Evolutionary conservation across 495 filamentous ascomycete species (phyloP).

Genomic region (Clohesyomyces aquaticus): DNA sequence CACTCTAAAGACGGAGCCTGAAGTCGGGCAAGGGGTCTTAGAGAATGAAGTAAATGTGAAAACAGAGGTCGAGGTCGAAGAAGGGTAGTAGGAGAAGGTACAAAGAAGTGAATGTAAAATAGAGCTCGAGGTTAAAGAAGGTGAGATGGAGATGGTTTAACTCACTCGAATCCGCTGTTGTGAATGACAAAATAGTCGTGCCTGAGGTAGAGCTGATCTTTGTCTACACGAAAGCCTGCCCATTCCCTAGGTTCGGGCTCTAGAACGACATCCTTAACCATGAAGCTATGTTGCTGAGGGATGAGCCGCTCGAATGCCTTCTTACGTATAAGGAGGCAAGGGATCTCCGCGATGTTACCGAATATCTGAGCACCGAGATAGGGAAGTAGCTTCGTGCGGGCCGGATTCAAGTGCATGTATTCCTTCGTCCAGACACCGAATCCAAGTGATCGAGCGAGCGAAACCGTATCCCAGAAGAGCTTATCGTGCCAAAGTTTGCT

Average conservation of each 20-base stretch:
- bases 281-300: constrained; percentile 42
- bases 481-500: not conserved
- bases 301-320: not conserved
- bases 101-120: no score
- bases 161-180: no score
- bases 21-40: no score
- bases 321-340: constrained; percentile 6
- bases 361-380: constrained; percentile 7
- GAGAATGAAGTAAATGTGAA: no score
- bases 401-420: constrained; percentile 17
- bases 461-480: constrained; percentile 10
- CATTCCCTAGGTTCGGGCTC: constrained; percentile 48
- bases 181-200: constrained; percentile 54
- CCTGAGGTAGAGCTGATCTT: constrained; percentile 56
- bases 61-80: no score
- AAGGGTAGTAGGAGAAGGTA: no score
- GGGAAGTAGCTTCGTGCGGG: not conserved
- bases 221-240: constrained; percentile 54
- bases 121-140: no score
- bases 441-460: constrained; percentile 5
- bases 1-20: no score
- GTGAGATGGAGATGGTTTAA: no score
- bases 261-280: constrained; percentile 50
- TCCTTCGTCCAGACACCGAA: not conserved
- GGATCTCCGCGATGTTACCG: constrained; percentile 2